These are phyloP conservation scores for Solanum paucissectum DNA, from an alignment of 257 asterid species.

Conservation along the genomic window DNA sequence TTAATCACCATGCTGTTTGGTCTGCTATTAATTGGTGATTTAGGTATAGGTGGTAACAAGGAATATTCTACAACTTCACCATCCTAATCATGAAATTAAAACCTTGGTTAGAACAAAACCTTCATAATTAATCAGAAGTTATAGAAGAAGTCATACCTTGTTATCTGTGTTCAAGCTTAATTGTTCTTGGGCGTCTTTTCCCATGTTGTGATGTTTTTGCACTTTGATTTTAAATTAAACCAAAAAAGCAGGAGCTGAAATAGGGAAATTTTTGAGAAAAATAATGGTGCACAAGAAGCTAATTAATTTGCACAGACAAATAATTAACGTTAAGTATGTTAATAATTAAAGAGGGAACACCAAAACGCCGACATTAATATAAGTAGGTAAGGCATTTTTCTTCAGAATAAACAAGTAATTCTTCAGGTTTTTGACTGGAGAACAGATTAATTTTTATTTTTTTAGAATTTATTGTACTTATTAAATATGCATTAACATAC, in stretches of 20 bases:
- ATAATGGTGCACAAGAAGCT: background rate
- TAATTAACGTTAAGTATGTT: background rate
- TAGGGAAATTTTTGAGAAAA: background rate
- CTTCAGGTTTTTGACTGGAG: background rate
- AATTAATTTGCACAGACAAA: background rate
- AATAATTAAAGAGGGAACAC: background rate
- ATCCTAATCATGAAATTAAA: slow-evolving; percentile 6
- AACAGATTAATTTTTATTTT: background rate
- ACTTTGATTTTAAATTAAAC: background rate
- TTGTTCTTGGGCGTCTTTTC: slow-evolving; percentile 23
- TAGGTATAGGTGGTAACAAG: slow-evolving; percentile 15
- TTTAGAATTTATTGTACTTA: background rate
- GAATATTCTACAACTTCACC: slow-evolving; percentile 36
- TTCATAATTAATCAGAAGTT: background rate
- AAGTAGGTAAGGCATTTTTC: background rate
- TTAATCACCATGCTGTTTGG: slow-evolving; percentile 72
- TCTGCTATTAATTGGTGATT: slow-evolving; percentile 39
- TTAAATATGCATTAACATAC: background rate
- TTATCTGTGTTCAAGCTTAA: slow-evolving; percentile 11
- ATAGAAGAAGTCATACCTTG: slow-evolving; percentile 25
- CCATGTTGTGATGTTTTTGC: slow-evolving; percentile 22
- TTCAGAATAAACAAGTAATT: background rate
- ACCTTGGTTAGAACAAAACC: background rate
- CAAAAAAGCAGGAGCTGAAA: background rate
- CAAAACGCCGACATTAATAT: background rate